phyloP scores from a whole-genome alignment of 202 grass and related monocot genomes.

The Brachypodium distachyon region DNA sequence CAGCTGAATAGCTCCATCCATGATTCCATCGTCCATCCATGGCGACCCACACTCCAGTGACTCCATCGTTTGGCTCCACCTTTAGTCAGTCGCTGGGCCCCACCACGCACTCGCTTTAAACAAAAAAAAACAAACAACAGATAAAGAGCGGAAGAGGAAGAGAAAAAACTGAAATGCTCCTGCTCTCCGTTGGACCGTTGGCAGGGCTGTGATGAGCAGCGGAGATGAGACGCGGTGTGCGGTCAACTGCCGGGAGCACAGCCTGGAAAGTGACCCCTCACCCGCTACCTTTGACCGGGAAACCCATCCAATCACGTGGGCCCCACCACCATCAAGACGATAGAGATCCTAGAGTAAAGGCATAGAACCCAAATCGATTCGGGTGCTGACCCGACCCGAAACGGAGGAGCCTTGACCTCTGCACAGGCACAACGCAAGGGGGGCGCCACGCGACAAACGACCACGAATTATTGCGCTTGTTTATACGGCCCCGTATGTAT shows the following conservation, averaged over 20 bases:
- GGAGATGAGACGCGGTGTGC: neutral
- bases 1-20: neutral
- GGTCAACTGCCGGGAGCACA: conserved; percentile 35
- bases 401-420: conserved; percentile 37
- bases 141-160: neutral
- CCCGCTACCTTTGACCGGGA: conserved; percentile 54
- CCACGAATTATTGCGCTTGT: conserved; percentile 19
- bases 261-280: conserved; percentile 36
- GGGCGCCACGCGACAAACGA: neutral
- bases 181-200: no score
- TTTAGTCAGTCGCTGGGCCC: neutral
- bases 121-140: neutral
- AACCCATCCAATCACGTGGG: neutral
- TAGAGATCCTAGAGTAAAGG: neutral
- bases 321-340: neutral
- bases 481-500: neutral
- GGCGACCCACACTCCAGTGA: no score
- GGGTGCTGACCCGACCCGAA: neutral
- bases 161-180: neutral
- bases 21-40: no score
- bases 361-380: neutral
- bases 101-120: neutral
- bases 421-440: neutral
- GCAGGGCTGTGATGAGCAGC: no score
- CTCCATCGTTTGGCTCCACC: no score